These are phyloP conservation scores for Vachellia collinsii DNA, from an alignment of 306 rosid species.

Conservation along the genomic window DNA sequence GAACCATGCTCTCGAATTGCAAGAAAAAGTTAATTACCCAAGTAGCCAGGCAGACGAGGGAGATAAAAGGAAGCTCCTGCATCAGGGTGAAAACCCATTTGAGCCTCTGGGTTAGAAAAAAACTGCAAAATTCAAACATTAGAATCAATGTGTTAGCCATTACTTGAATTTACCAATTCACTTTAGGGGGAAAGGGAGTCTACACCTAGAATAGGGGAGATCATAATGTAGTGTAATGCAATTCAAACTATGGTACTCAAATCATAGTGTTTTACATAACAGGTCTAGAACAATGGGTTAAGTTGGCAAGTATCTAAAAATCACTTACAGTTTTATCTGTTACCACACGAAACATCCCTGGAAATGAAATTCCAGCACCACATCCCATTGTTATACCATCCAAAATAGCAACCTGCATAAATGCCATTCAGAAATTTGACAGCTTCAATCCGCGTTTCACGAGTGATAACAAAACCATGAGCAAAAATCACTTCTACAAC, in stretches of 20 bases:
- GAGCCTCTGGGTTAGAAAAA: conserved; percentile 88
- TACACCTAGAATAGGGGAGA: not conserved
- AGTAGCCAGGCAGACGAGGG: conserved; percentile 93
- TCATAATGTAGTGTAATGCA: not conserved
- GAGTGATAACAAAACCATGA: conserved; percentile 10
- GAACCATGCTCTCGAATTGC: conserved; percentile 16
- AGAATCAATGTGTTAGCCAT: conserved; percentile 8
- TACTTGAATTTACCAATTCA: conserved; percentile 11
- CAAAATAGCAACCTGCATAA: conserved; percentile 76
- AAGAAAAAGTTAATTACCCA: conserved; percentile 55
- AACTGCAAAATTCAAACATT: conserved; percentile 50
- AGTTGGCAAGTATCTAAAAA: conserved; percentile 23
- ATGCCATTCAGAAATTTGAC: conserved; percentile 9
- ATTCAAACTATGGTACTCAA: conserved; percentile 7
- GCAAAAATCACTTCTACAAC: not conserved
- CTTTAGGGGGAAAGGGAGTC: not conserved
- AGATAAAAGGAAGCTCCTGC: conserved; percentile 95
- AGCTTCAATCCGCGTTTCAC: not conserved
- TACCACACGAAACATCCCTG: conserved; percentile 86
- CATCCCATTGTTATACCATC: conserved; percentile 92
- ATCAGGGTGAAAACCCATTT: conserved; percentile 96
- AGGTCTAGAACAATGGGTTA: not conserved
- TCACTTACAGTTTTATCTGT: conserved; percentile 87
- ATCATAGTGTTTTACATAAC: not conserved
- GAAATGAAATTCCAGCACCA: conserved; percentile 91